Base-by-base conservation (phyloP, 1,284 basidiomycete genomes). In the Ganoderma multipileum region DNA sequence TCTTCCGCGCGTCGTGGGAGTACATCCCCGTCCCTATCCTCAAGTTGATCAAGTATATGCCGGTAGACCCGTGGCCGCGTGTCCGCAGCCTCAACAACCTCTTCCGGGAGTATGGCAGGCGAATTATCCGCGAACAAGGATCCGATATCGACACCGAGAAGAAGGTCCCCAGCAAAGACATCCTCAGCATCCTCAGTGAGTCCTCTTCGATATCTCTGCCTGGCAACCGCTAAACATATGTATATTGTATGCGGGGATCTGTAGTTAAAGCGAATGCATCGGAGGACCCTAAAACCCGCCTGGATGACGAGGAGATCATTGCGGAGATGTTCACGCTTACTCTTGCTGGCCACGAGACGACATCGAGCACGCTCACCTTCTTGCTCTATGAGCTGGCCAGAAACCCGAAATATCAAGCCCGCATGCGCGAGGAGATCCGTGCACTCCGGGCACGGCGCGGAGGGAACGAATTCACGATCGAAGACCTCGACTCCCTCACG, bases 211-310 rank as follows among this genome's bases (percentile, higher is more conserved):
- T 47, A 9, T 47, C 42, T 3, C 1, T 3, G 20, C 9, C 5
- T 23, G 20, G 20, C 8, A 47, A 5, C 18, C 16, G 20, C 20
- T 47, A 18, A 47, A 7, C 44, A 23, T 18, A 9, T 6, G n/a
- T n/a, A n/a, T 6, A 8, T 47, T 47, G 42, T 47, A 1, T n/a
- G 44, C 9, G 20, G 20, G 7, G 20, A n/a, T 4, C 14, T 30
- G 0, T 58, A 89, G 88, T 88, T 61, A 85, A 82, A 73, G 87
- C 88, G 1, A 89, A 89, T 68, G 78, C 79, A 44, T 83, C 84
- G 2, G 78, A 83, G 58, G 78, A 85, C 28, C 79, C 81, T 54
- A 82, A 80, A 68, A 78, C 78, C 14, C 81, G 79, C 64, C 77
- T 90, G 62, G 83, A 72, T 4, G 83, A 88, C 26, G 83, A 83